Conservation (phyloP, 2,329 filamentous ascomycete species). For the Pseudonectria foliicola region DNA sequence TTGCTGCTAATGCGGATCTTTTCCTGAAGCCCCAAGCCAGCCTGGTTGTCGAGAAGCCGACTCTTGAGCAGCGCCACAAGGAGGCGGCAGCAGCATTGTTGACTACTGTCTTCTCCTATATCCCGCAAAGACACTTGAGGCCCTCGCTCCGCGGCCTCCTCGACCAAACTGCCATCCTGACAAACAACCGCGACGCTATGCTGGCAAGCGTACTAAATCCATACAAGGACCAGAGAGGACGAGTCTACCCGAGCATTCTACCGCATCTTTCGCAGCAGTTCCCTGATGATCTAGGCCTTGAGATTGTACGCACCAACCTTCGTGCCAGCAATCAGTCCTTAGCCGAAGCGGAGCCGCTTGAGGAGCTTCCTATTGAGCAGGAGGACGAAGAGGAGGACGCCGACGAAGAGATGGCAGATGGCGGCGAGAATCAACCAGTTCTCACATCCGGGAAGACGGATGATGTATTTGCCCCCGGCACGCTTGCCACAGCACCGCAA, state of each 20-base stretch:
- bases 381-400: constrained; percentile 32
- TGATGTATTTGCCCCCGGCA: constrained; percentile 14
- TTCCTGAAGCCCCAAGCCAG: constrained; percentile 47
- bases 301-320: constrained; percentile 60
- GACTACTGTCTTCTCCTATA: constrained; percentile 49
- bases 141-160: constrained; percentile 65
- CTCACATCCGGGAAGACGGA: constrained; percentile 10
- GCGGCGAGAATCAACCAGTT: constrained; percentile 31
- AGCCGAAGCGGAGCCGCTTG: constrained; percentile 15
- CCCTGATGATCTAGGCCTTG: constrained; percentile 56
- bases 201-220: constrained; percentile 78
- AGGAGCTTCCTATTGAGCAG: constrained; percentile 19
- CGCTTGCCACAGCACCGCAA: constrained; percentile 13
- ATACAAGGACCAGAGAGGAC: constrained; percentile 54
- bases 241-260: constrained; percentile 65
- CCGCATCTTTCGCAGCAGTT: constrained; percentile 69
- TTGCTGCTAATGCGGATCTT: constrained; percentile 60
- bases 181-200: constrained; percentile 63
- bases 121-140: constrained; percentile 62
- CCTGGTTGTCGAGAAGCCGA: constrained; percentile 24
- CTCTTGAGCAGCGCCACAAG: constrained; percentile 40
- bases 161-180: constrained; percentile 74
- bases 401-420: constrained; percentile 31
- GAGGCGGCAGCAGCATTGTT: constrained; percentile 56
- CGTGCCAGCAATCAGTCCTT: constrained; percentile 28